phyloP scores from a whole-genome alignment of 2,329 filamentous ascomycete genomes.

The Trichoderma atrobrunneum region DNA sequence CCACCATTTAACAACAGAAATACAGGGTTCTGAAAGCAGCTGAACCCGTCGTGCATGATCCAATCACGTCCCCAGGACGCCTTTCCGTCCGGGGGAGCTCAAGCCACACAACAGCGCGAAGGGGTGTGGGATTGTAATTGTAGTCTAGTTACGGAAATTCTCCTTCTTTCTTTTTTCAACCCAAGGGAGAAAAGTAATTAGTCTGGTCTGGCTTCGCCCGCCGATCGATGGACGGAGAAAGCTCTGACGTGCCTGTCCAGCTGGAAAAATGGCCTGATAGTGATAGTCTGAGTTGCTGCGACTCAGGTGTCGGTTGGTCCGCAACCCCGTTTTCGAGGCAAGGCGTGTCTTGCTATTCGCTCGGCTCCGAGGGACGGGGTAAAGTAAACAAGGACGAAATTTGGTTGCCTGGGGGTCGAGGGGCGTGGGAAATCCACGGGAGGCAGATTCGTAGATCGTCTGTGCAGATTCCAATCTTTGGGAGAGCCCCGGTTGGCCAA shows the following conservation, averaged over 20 bases:
- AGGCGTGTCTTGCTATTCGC: neutral
- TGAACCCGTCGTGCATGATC: neutral
- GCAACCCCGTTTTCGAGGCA: neutral
- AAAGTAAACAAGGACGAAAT: neutral
- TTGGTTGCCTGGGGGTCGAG: neutral
- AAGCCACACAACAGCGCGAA: neutral
- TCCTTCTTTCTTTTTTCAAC: neutral
- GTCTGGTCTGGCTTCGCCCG: neutral
- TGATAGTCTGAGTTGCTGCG: neutral
- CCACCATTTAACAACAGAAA: neutral
- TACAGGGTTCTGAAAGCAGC: constrained; percentile 5
- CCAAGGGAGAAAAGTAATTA: neutral
- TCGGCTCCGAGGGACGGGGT: neutral
- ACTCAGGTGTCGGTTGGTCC: neutral
- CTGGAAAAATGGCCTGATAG: constrained; percentile 5
- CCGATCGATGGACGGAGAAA: neutral
- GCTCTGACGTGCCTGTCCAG: neutral
- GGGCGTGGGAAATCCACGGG: neutral
- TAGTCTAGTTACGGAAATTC: neutral
- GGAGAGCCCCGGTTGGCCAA: neutral
- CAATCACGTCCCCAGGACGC: constrained; percentile 6
- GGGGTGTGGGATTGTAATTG: neutral
- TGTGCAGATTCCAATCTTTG: neutral
- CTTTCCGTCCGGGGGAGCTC: neutral
- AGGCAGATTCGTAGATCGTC: neutral